Evolutionary conservation across 345 rosid genomes (phyloP).

Genomic region (Aethionema arabicum): DNA sequence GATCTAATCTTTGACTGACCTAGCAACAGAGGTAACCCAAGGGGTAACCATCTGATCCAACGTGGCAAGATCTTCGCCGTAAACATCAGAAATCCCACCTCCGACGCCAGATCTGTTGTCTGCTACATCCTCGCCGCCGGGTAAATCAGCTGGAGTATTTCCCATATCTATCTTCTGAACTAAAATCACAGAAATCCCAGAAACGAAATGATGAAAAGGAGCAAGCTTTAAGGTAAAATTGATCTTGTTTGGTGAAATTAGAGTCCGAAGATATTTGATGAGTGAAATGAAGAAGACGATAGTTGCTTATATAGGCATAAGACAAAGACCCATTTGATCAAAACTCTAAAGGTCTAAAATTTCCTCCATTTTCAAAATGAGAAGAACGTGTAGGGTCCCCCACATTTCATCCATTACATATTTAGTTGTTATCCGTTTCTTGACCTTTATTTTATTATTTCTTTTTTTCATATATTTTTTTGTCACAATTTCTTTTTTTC

Average conservation of each 20-base stretch:
- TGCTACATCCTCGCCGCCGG: conserved; percentile 44
- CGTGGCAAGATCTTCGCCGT: conserved; percentile 79
- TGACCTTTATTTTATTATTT: neutral
- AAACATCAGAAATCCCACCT: conserved; percentile 67
- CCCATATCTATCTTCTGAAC: conserved; percentile 28
- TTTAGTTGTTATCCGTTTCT: neutral
- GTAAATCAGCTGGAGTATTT: conserved; percentile 30
- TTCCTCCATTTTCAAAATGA: conserved; percentile 21
- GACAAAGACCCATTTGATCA: conserved; percentile 11
- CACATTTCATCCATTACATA: conserved; percentile 16
- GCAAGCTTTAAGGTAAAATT: neutral
- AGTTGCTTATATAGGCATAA: conserved; percentile 28
- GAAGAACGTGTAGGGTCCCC: conserved; percentile 38
- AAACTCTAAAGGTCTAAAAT: conserved; percentile 1
- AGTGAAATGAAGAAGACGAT: conserved; percentile 17
- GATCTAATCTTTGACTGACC: conserved; percentile 44
- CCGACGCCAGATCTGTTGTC: conserved; percentile 42
- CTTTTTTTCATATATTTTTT: neutral
- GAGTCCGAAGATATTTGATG: conserved; percentile 2
- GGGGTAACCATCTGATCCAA: conserved; percentile 92
- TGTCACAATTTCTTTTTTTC: neutral
- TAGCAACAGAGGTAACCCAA: conserved; percentile 84
- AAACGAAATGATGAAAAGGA: conserved; percentile 1
- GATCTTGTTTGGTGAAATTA: neutral
- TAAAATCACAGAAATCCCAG: neutral